These are phyloP conservation scores for Suillus luteus DNA, from an alignment of 768 basidiomycete genomes.

Conservation along the genomic window DNA sequence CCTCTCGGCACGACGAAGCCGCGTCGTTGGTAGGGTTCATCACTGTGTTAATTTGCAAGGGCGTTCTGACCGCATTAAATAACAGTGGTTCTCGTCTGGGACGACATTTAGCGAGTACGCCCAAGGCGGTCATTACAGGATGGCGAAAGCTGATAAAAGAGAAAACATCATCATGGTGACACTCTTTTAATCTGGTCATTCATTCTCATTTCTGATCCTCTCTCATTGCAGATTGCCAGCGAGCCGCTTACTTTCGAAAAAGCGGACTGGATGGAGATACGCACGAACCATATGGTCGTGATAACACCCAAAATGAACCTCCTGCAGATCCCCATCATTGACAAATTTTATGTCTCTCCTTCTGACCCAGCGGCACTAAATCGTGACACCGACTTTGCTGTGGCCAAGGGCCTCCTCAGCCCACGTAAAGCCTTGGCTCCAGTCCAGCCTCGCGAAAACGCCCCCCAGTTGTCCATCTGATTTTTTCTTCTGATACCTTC, in stretches of 20 bases:
- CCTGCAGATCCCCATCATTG: conserved; percentile 89
- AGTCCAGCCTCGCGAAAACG: conserved; percentile 23
- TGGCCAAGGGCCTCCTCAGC: conserved; percentile 81
- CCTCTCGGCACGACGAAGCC: conserved; percentile 87
- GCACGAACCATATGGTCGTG: conserved; percentile 93
- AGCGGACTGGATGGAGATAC: conserved; percentile 99
- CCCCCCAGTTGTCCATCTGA: conserved; percentile 25
- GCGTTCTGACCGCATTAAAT: conserved; percentile 2
- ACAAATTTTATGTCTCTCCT: conserved; percentile 89
- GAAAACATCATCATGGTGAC: conserved; percentile 92
- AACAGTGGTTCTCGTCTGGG: conserved; percentile 92
- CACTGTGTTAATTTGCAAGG: conserved; percentile 13
- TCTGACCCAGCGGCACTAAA: conserved; percentile 72
- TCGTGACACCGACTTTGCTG: conserved; percentile 81
- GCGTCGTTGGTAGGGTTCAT: conserved; percentile 67
- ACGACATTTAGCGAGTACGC: conserved; percentile 91
- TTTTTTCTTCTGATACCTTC: conserved; percentile 4
- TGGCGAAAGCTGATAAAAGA: conserved; percentile 93
- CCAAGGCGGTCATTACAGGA: conserved; percentile 88
- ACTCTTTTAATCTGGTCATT: conserved; percentile 9
- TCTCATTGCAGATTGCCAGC: conserved; percentile 62
- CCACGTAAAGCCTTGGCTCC: conserved; percentile 45
- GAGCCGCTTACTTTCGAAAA: conserved; percentile 97
- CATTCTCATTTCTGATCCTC: conserved; percentile 15
- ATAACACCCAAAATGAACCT: conserved; percentile 96